Base-by-base conservation (phyloP, 2,329 filamentous ascomycete species). In the Penicillium palitans region DNA sequence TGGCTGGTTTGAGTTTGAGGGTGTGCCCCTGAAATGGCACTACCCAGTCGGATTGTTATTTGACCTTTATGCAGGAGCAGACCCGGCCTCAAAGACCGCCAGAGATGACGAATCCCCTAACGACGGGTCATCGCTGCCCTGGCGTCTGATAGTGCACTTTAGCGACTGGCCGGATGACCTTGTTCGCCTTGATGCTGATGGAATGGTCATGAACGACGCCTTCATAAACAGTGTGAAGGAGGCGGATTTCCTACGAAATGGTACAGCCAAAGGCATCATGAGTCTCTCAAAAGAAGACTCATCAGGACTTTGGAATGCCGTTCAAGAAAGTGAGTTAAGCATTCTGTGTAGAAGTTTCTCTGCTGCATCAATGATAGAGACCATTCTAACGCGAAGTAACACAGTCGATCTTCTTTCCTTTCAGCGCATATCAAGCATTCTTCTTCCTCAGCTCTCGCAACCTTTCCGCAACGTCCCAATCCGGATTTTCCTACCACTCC, bases 201-300 rank as follows among this genome's bases (percentile, higher is more conserved):
- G 80, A 25, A 81, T 80, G 65, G 79, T 83, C 3, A 77, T 87
- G 70, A 83, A 86, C 60, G 87, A 90, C 70, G 80, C 85, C 0
- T 90, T 85, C 68, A 86, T 88, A 54, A 89, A 90, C 64, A 85
- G 81, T 52, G 87, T 90, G 61, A 90, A 90, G 71, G 87, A 90
- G 81, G 92, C 93, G 31, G 92, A 96, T 75, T 96, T 92, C 66
- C 80, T 96, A 51, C 86, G 93, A 52, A 93, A 95, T 66, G 91
- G 92, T 45, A 95, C 90, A 54, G 91, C 91, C 17, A 92, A 93
- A 72, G 88, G 90, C 60, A 93, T 96, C 69, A 96, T 96, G 91
- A 88, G 87, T 54, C 80, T 97, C 69, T 91, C 89, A 60, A 93
- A 92, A 72, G 87, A 90, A 46, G 87, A 96, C 72, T 95, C 90